phyloP scores from a whole-genome alignment of 306 rosid genomes.

The Rosa chinensis region DNA sequence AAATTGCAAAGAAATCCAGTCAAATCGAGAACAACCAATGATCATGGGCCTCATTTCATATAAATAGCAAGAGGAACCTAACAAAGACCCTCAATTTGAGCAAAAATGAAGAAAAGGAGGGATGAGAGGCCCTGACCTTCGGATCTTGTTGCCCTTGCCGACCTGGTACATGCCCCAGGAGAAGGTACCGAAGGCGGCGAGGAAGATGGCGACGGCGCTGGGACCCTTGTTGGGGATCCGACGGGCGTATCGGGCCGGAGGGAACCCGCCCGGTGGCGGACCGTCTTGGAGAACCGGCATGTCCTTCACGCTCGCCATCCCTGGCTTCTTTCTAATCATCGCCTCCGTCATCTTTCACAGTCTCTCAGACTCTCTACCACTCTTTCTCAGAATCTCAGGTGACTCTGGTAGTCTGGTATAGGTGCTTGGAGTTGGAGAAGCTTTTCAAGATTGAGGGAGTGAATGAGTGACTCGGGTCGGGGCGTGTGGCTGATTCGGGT shows the following conservation, averaged over 20 bases:
- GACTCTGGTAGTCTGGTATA: not conserved
- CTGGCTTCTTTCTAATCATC: conserved; percentile 83
- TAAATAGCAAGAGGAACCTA: too few relatives aligned
- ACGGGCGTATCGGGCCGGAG: conserved; percentile 96
- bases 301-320: conserved; percentile 97
- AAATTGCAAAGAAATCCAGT: too few relatives aligned
- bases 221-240: conserved; percentile 95
- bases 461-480: not conserved
- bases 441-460: not conserved
- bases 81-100: too few relatives aligned
- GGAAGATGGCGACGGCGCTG: conserved; percentile 79
- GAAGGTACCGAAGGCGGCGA: conserved; percentile 72
- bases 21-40: too few relatives aligned
- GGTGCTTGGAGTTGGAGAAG: not conserved
- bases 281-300: conserved; percentile 99
- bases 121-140: conserved; percentile 47
- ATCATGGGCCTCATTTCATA: too few relatives aligned
- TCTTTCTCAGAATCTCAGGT: conserved; percentile 14
- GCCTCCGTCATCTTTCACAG: conserved; percentile 81
- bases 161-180: conserved; percentile 99
- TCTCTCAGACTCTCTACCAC: not conserved
- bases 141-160: conserved; percentile 95
- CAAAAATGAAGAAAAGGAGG: not conserved
- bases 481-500: not conserved
- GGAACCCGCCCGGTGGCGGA: conserved; percentile 98